phyloP scores from a whole-genome alignment of 441 rosid genomes.

The Jatropha multifida region DNA sequence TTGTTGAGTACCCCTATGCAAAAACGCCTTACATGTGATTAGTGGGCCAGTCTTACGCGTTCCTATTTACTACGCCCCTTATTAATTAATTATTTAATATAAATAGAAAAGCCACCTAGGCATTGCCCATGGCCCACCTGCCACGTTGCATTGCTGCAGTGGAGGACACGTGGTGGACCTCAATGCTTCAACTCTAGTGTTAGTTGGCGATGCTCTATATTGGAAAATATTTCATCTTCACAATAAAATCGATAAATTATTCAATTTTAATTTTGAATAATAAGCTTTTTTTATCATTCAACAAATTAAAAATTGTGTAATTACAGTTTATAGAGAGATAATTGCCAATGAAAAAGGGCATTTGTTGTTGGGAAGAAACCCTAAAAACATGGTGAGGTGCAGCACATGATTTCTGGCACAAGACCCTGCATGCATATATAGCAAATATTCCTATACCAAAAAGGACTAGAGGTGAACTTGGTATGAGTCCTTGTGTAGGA shows the following conservation, averaged over 20 bases:
- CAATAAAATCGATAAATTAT: too few species aligned
- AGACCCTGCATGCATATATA: not conserved
- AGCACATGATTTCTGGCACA: conserved; percentile 2
- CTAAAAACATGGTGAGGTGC: not conserved
- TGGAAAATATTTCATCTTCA: too few species aligned
- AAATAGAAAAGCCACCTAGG: not conserved
- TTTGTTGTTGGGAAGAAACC: not conserved
- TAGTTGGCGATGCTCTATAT: too few species aligned
- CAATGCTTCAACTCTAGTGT: not conserved
- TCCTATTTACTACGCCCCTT: not conserved
- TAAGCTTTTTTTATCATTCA: too few species aligned
- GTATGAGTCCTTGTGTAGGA: not conserved
- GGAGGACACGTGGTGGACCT: conserved; percentile 1
- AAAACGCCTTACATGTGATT: conserved; percentile 45
- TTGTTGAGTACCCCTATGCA: conserved; percentile 18
- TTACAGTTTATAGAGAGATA: too few species aligned
- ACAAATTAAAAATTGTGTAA: too few species aligned
- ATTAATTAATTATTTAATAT: not conserved
- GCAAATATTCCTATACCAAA: not conserved
- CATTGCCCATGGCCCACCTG: conserved; percentile 9
- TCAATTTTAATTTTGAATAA: too few species aligned
- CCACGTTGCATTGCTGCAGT: conserved; percentile 13
- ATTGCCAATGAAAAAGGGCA: not conserved
- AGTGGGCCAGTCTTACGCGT: conserved; percentile 17
- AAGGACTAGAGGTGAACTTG: not conserved